These are phyloP conservation scores for Carallia pectinifolia DNA, from an alignment of 345 rosid species.

Conservation along the genomic window DNA sequence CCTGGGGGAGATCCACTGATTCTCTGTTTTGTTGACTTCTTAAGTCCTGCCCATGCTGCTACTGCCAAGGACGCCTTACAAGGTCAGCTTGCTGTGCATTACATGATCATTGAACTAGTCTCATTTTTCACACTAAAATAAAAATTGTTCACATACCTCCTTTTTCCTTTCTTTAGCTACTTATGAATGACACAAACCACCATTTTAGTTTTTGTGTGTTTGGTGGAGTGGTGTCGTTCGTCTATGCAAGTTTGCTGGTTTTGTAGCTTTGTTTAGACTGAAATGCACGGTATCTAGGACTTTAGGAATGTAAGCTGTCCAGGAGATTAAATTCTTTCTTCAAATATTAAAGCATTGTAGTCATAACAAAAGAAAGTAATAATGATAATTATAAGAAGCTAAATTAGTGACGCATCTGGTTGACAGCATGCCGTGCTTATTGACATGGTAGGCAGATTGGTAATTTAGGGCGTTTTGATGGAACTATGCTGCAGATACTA, in stretches of 20 bases:
- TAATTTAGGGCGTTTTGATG: background rate
- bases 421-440: background rate
- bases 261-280: background rate
- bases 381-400: background rate
- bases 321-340: background rate
- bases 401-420: background rate
- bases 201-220: background rate
- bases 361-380: background rate
- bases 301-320: background rate
- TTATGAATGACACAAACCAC: background rate
- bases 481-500: background rate
- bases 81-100: constrained; percentile 40
- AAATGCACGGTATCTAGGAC: background rate
- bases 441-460: background rate
- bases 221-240: background rate
- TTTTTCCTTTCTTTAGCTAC: background rate
- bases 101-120: background rate
- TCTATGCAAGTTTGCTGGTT: background rate
- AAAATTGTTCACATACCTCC: background rate
- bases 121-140: too few relatives aligned
- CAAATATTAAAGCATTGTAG: background rate
- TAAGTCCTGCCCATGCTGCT: constrained; percentile 65
- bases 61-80: constrained; percentile 69
- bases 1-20: constrained; percentile 53
- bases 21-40: constrained; percentile 71